phyloP scores from a whole-genome alignment of 23 red algal genomes.

The Cyanidium caldarium region DNA sequence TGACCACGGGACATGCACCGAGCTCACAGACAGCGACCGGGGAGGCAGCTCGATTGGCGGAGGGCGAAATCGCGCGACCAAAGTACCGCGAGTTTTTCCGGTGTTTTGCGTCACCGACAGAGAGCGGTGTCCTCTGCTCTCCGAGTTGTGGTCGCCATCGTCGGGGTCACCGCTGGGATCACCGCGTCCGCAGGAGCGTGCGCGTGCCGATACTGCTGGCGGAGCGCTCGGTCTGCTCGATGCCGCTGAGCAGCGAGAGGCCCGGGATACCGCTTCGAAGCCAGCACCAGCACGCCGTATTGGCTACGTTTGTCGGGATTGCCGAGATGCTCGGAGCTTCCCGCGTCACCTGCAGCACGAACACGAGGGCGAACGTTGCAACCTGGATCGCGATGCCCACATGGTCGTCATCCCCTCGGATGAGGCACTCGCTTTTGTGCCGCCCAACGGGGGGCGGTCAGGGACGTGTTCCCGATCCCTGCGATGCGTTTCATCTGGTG shows the following conservation, averaged over 20 bases:
- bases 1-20: too few relatives aligned
- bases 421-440: background rate
- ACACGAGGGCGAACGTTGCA: background rate
- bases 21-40: too few relatives aligned
- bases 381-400: background rate
- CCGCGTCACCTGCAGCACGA: background rate
- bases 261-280: too few relatives aligned
- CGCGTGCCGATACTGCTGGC: too few relatives aligned
- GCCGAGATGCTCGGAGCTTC: background rate
- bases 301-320: background rate
- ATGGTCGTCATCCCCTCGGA: background rate
- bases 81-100: background rate
- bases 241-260: too few relatives aligned
- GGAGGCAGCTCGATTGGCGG: too few relatives aligned
- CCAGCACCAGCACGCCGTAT: background rate
- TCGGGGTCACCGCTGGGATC: too few relatives aligned
- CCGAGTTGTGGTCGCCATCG: too few relatives aligned
- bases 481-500: conserved; percentile 5
- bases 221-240: too few relatives aligned
- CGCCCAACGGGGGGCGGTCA: background rate
- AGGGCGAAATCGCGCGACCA: background rate
- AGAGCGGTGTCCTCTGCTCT: background rate
- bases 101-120: conserved; percentile 1
- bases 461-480: background rate
- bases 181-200: too few relatives aligned